Evolutionary conservation across 805 yeast genomes (phyloP).

Genomic region (Nakazawaea siamensis): DNA sequence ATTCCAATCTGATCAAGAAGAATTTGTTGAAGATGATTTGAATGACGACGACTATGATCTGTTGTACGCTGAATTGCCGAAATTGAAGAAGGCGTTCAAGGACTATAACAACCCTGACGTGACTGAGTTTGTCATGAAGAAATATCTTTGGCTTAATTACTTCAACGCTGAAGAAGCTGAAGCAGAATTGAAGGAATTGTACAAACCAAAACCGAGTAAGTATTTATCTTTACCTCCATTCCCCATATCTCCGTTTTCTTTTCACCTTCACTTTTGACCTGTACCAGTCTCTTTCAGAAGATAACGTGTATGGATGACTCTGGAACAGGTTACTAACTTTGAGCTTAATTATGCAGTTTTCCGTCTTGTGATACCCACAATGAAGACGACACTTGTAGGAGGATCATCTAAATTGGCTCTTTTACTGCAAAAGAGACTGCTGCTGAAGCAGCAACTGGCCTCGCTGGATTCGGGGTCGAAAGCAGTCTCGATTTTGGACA

Average conservation of each 20-base stretch:
- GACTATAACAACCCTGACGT: slow-evolving; percentile 33
- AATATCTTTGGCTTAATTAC: slow-evolving; percentile 51
- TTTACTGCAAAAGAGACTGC: slow-evolving; percentile 34
- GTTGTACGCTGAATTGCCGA: slow-evolving; percentile 35
- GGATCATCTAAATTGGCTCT: slow-evolving; percentile 34
- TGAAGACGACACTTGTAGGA: no score
- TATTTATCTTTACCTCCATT: neutral
- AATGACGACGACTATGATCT: slow-evolving; percentile 34
- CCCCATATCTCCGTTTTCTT: no score
- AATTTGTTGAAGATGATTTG: slow-evolving; percentile 29
- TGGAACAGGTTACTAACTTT: no score
- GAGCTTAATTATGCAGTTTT: no score
- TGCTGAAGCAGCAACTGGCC: slow-evolving; percentile 2
- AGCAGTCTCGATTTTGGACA: slow-evolving; percentile 10
- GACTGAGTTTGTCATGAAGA: slow-evolving; percentile 44
- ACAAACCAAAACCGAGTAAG: slow-evolving; percentile 15
- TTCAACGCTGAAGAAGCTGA: slow-evolving; percentile 45
- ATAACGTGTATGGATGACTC: no score
- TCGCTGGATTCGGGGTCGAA: neutral
- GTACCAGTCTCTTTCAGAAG: no score
- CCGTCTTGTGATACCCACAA: no score
- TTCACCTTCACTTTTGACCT: no score
- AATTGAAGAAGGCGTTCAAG: slow-evolving; percentile 26
- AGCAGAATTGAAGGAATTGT: slow-evolving; percentile 32
- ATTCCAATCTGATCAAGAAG: slow-evolving; percentile 17